Percentiles rank a stretch among this genome's conserved stretches.
phyloP scores from a whole-genome alignment of 2,329 filamentous ascomycete genomes.

The Colletotrichum sp. region DNA sequence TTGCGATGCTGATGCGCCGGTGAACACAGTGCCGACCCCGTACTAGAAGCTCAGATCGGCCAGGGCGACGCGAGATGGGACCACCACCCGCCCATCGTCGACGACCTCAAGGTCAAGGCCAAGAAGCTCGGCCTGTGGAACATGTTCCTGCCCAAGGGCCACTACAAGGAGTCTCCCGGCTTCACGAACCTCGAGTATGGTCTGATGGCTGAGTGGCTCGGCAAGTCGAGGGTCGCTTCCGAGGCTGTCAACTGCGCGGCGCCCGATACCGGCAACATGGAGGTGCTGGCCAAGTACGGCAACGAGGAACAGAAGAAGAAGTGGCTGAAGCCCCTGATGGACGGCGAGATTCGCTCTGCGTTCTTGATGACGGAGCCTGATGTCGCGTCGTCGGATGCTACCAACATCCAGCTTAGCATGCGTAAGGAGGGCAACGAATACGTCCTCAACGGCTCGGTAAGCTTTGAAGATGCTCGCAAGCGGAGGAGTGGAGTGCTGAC shows the following conservation, averaged over 20 bases:
- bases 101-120: slow-evolving; percentile 88
- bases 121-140: slow-evolving; percentile 91
- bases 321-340: slow-evolving; percentile 83
- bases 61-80: slow-evolving; percentile 80
- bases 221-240: slow-evolving; percentile 81
- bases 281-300: slow-evolving; percentile 90
- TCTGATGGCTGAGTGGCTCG: slow-evolving; percentile 94
- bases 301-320: slow-evolving; percentile 82
- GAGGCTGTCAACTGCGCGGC: slow-evolving; percentile 91
- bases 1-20: neutral
- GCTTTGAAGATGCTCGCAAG: slow-evolving; percentile 23
- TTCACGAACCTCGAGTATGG: slow-evolving; percentile 97
- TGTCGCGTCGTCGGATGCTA: slow-evolving; percentile 88
- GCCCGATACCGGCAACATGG: slow-evolving; percentile 95
- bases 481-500: neutral
- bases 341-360: slow-evolving; percentile 85
- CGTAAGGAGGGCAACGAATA: slow-evolving; percentile 84
- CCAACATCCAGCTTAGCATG: slow-evolving; percentile 88
- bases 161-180: slow-evolving; percentile 94
- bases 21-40: slow-evolving; percentile 69
- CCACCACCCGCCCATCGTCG: slow-evolving; percentile 79
- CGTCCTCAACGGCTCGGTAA: slow-evolving; percentile 84
- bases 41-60: slow-evolving; percentile 82
- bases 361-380: slow-evolving; percentile 96
- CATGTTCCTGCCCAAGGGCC: slow-evolving; percentile 93